These are phyloP conservation scores for Pseudonitzschia delicatissima DNA, from an alignment of 108 stramenopile genomes.

Conservation along the genomic window DNA sequence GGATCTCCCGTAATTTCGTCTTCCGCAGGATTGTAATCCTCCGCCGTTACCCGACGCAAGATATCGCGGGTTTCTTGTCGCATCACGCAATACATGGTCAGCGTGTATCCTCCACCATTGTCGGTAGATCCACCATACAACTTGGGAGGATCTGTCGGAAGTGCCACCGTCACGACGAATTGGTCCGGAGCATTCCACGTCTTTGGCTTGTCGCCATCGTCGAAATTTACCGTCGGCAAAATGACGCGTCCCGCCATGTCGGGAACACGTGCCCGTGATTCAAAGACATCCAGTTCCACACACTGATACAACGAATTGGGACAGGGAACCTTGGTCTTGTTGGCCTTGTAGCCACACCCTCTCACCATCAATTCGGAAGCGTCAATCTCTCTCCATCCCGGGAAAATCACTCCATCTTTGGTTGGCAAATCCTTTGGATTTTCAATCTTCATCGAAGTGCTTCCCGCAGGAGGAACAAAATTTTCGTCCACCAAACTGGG, in stretches of 20 bases:
- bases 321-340: slow-evolving; percentile 73
- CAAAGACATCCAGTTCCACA: slow-evolving; percentile 68
- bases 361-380: slow-evolving; percentile 50
- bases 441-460: slow-evolving; percentile 53
- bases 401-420: slow-evolving; percentile 50
- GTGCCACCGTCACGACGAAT: slow-evolving; percentile 60
- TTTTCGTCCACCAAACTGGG: background rate
- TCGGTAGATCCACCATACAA: slow-evolving; percentile 36
- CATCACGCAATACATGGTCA: slow-evolving; percentile 75
- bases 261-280: slow-evolving; percentile 47
- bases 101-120: slow-evolving; percentile 73
- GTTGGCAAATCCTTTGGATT: slow-evolving; percentile 53
- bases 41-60: slow-evolving; percentile 70
- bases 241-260: slow-evolving; percentile 67
- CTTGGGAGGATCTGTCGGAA: slow-evolving; percentile 83
- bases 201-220: slow-evolving; percentile 36
- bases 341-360: slow-evolving; percentile 63
- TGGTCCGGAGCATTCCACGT: slow-evolving; percentile 80
- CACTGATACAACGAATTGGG: slow-evolving; percentile 73
- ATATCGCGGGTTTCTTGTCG: slow-evolving; percentile 71
- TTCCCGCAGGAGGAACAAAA: slow-evolving; percentile 57
- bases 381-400: slow-evolving; percentile 51
- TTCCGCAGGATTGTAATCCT: slow-evolving; percentile 58
- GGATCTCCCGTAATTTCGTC: slow-evolving; percentile 42
- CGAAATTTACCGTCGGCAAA: slow-evolving; percentile 52